Evolutionary conservation across 192 early-diverging fungal genomes (phyloP).

Genomic region (Backusella mclennaniae): DNA sequence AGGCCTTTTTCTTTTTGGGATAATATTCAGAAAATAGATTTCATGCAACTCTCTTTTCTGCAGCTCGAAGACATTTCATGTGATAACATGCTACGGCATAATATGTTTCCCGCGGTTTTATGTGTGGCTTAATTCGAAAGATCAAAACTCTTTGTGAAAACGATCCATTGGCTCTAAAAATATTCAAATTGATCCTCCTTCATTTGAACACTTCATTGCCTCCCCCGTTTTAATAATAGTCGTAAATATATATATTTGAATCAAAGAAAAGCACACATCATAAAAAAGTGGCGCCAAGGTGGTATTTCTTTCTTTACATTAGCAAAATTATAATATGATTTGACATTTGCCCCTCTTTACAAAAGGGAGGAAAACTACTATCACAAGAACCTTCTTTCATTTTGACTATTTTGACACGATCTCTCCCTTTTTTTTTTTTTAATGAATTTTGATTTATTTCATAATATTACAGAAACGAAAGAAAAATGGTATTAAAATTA

Average conservation of each 20-base stretch:
- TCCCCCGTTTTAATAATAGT: neutral
- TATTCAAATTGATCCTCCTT: too few relatives aligned
- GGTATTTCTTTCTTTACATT: neutral
- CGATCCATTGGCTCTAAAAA: too few relatives aligned
- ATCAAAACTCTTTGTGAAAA: too few relatives aligned
- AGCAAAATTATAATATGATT: neutral
- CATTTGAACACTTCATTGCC: too few relatives aligned
- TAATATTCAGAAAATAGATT: neutral
- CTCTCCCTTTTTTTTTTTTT: neutral
- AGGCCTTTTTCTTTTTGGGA: neutral
- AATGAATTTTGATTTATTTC: neutral
- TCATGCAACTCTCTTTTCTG: neutral
- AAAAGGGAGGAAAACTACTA: neutral
- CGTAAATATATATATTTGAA: neutral
- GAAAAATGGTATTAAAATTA: neutral
- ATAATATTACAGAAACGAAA: neutral
- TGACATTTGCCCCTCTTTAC: neutral
- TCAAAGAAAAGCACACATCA: neutral
- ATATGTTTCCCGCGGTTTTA: neutral
- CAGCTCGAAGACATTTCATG: neutral
- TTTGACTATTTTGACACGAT: neutral
- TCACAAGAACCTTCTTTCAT: neutral
- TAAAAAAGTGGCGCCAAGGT: neutral
- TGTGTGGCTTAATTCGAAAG: neutral
- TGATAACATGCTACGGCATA: neutral